These are phyloP conservation scores for Leptodontidium sp. DNA, from an alignment of 2,329 filamentous ascomycete genomes.

Conservation along the genomic window DNA sequence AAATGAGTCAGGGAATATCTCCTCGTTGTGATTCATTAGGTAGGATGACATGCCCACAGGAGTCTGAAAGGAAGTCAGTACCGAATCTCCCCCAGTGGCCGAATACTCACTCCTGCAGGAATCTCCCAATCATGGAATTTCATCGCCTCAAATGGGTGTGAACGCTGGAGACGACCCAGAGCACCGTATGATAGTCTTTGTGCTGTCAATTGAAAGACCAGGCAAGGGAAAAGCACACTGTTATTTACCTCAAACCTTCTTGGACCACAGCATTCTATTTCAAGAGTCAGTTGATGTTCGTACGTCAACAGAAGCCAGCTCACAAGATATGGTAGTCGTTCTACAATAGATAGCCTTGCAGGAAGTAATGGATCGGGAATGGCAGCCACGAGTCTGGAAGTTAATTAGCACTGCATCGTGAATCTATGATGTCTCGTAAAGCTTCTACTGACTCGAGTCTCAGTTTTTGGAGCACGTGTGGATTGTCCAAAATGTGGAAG, in stretches of 20 bases:
- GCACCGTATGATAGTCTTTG: conserved; percentile 36
- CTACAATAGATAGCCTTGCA: conserved; percentile 34
- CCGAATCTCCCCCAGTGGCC: not conserved
- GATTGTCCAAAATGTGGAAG: conserved; percentile 36
- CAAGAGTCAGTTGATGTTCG: not conserved
- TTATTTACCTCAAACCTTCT: conserved; percentile 24
- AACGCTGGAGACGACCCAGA: conserved; percentile 29
- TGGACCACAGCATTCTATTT: conserved; percentile 14
- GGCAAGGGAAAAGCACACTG: not conserved
- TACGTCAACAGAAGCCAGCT: not conserved
- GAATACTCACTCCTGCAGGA: conserved; percentile 27
- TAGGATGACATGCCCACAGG: conserved; percentile 44
- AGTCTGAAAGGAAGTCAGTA: conserved; percentile 36
- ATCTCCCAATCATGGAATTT: conserved; percentile 31
- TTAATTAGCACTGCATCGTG: too few relatives aligned
- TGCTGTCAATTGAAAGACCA: not conserved
- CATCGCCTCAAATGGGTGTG: conserved; percentile 26
- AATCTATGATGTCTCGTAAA: too few relatives aligned
- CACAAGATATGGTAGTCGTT: conserved; percentile 40
- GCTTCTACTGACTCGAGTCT: conserved; percentile 22
- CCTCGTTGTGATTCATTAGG: conserved; percentile 35
- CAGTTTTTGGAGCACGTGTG: conserved; percentile 30
- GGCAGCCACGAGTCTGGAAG: conserved; percentile 18
- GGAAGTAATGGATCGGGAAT: conserved; percentile 13
- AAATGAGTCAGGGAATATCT: conserved; percentile 32